These are phyloP conservation scores for Fraxinus cuspidata DNA, from an alignment of 257 asterid genomes.

Conservation along the genomic window DNA sequence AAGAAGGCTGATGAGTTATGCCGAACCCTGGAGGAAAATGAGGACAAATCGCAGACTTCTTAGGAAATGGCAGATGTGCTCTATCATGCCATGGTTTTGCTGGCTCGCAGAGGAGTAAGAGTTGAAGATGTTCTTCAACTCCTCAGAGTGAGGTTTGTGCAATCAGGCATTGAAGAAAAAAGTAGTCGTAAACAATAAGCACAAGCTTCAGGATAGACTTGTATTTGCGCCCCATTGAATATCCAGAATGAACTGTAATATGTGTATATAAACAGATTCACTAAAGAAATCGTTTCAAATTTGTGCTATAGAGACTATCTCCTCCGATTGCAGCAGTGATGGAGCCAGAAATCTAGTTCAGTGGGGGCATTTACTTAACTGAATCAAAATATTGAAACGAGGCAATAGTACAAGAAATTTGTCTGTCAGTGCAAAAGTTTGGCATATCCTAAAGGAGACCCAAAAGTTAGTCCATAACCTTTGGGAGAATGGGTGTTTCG, in stretches of 20 bases:
- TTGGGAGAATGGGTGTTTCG: no score
- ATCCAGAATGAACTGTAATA: no score
- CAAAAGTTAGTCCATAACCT: no score
- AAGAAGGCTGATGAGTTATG: constrained; percentile 91
- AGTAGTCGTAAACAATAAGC: constrained; percentile 47
- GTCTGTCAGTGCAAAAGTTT: no score
- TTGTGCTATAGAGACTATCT: not conserved
- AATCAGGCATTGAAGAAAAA: constrained; percentile 86
- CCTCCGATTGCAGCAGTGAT: not conserved
- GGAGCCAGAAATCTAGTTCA: no score
- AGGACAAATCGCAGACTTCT: constrained; percentile 61
- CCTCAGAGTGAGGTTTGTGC: constrained; percentile 69
- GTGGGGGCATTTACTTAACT: no score
- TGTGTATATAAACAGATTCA: not conserved
- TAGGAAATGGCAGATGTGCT: constrained; percentile 85
- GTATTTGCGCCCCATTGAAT: not conserved
- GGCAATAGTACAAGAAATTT: no score
- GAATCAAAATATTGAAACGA: no score
- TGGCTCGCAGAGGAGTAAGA: constrained; percentile 62
- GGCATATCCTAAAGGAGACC: no score
- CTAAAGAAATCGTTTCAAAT: not conserved
- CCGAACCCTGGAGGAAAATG: constrained; percentile 70
- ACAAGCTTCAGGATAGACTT: not conserved
- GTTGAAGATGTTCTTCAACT: constrained; percentile 72
- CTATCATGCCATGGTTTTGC: constrained; percentile 75